Evolutionary conservation across 2,329 filamentous ascomycete species (phyloP).

Genomic region (Thielaviopsis euricoi): DNA sequence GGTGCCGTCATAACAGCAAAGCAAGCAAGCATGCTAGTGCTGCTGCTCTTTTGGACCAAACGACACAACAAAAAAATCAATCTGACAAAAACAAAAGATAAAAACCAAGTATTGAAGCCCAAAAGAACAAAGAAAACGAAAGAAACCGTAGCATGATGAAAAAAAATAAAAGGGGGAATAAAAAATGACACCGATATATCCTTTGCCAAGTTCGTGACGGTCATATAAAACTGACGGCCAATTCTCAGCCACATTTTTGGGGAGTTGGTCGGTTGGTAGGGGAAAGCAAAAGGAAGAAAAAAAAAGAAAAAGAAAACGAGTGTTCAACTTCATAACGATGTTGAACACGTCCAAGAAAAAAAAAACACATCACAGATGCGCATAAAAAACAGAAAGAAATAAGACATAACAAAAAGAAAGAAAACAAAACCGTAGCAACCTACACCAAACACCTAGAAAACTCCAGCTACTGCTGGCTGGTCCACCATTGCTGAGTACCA

Average conservation of each 20-base stretch:
- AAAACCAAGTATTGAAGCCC: not conserved
- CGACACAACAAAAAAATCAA: no score
- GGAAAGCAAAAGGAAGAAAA: no score
- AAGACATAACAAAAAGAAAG: not conserved
- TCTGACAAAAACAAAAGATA: not conserved
- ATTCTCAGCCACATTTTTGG: no score
- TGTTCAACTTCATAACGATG: not conserved
- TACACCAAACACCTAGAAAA: conserved; percentile 2
- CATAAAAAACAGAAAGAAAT: not conserved
- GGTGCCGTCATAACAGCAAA: no score
- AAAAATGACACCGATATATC: conserved; percentile 2
- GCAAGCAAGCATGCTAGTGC: no score
- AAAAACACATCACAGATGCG: not conserved
- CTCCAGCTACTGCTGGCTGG: conserved; percentile 23
- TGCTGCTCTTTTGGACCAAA: no score
- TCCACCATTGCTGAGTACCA: conserved; percentile 35
- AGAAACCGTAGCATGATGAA: conserved; percentile 2
- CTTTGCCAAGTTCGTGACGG: not conserved
- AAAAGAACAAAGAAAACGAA: not conserved
- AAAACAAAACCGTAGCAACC: conserved; percentile 2
- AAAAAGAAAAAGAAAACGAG: not conserved
- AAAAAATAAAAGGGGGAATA: conserved; percentile 9
- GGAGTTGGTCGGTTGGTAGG: no score
- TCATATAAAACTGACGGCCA: no score
- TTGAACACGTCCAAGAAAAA: not conserved